phyloP scores from a whole-genome alignment of 805 yeast genomes.

The Wickerhamiella occidentalis region DNA sequence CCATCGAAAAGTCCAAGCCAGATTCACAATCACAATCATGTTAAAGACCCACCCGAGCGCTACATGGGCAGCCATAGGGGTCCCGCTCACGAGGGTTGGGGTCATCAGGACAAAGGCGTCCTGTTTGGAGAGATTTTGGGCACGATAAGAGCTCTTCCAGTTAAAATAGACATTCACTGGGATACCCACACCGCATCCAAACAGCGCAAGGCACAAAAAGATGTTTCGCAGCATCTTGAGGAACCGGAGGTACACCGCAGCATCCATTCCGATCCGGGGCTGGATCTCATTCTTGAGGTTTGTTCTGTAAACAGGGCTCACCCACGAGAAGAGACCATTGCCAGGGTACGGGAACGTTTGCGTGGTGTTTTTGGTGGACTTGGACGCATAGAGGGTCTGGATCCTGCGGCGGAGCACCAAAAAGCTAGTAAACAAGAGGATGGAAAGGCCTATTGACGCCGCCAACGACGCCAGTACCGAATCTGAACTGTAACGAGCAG shows the following conservation, averaged over 20 bases:
- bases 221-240: slow-evolving; percentile 26
- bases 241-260: slow-evolving; percentile 26
- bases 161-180: slow-evolving; percentile 30
- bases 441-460: slow-evolving; percentile 27
- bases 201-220: slow-evolving; percentile 24
- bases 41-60: slow-evolving; percentile 27
- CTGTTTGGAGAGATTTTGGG: slow-evolving; percentile 19
- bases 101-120: slow-evolving; percentile 30
- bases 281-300: slow-evolving; percentile 21
- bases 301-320: slow-evolving; percentile 17
- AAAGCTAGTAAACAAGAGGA: slow-evolving; percentile 21
- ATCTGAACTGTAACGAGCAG: slow-evolving; percentile 23
- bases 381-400: slow-evolving; percentile 27
- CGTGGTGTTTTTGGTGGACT: slow-evolving; percentile 11
- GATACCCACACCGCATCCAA: slow-evolving; percentile 27
- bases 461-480: slow-evolving; percentile 30
- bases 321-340: slow-evolving; percentile 22
- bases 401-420: slow-evolving; percentile 26
- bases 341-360: slow-evolving; percentile 12
- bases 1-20: slow-evolving; percentile 23
- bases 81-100: slow-evolving; percentile 26
- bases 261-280: slow-evolving; percentile 28
- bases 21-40: slow-evolving; percentile 21
- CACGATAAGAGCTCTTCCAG: slow-evolving; percentile 17
- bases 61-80: slow-evolving; percentile 27